These are phyloP conservation scores for Pilasporangium apinafurcum DNA, from an alignment of 352 stramenopile genomes.

Conservation along the genomic window DNA sequence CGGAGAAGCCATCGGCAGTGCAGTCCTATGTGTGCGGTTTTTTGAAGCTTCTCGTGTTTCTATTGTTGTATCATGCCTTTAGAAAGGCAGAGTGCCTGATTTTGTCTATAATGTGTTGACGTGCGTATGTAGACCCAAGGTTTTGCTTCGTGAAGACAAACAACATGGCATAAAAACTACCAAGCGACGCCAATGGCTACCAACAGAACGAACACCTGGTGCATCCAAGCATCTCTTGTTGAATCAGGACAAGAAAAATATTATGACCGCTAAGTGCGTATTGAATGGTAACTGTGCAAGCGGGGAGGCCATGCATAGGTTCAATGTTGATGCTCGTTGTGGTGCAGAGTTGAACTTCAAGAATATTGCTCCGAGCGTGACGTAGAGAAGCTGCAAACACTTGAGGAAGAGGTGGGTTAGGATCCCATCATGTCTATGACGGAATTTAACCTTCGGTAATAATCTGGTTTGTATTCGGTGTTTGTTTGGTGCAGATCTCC, in stretches of 20 bases:
- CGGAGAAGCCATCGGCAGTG: conserved; percentile 44
- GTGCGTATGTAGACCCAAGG: conserved; percentile 16
- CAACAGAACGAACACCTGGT: conserved; percentile 34
- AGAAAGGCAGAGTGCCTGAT: neutral
- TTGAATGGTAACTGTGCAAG: neutral
- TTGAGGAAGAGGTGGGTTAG: conserved; percentile 43
- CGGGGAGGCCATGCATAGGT: neutral
- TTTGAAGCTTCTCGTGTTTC: neutral
- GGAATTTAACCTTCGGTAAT: too few species aligned
- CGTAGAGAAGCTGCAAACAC: conserved; percentile 14
- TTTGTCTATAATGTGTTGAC: conserved; percentile 2
- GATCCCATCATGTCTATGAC: too few species aligned
- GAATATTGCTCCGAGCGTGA: conserved; percentile 25
- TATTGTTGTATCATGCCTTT: neutral
- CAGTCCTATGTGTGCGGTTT: conserved; percentile 49
- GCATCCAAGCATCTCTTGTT: conserved; percentile 42
- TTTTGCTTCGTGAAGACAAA: conserved; percentile 23
- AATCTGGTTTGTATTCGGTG: neutral
- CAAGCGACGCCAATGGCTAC: conserved; percentile 28
- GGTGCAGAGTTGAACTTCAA: conserved; percentile 19
- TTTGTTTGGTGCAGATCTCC: conserved; percentile 3
- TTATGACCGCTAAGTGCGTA: neutral
- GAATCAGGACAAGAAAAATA: conserved; percentile 19
- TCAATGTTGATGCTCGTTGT: neutral
- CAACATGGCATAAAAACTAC: neutral